Conservation (phyloP, 345 rosid genomes). For the Lagerstroemia speciosa region DNA sequence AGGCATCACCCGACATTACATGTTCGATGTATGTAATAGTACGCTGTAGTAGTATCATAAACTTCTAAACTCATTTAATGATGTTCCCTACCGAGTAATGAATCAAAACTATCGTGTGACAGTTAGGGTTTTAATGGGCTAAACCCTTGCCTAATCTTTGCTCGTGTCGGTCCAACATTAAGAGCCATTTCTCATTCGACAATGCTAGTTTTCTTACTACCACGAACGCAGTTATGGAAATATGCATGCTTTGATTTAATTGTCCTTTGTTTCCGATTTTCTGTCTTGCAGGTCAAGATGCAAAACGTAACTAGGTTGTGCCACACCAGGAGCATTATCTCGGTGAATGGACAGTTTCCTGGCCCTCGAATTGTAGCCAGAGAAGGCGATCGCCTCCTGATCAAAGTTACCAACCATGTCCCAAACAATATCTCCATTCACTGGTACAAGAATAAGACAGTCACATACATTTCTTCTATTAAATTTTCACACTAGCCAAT, state of each 20-base stretch:
- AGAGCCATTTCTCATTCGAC: neutral
- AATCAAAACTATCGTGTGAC: too few relatives aligned
- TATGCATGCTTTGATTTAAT: neutral
- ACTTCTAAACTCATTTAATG: too few relatives aligned
- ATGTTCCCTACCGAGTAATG: too few relatives aligned
- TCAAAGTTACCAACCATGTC: conserved; percentile 45
- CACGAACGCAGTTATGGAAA: neutral
- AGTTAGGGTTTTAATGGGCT: too few relatives aligned
- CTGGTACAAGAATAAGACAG: conserved; percentile 25
- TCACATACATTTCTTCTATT: neutral
- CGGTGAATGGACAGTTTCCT: conserved; percentile 50
- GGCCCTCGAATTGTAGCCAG: conserved; percentile 49
- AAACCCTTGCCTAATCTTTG: too few relatives aligned
- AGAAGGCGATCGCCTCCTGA: conserved; percentile 46
- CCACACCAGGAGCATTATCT: conserved; percentile 44
- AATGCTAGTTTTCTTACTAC: neutral
- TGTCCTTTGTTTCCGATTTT: neutral
- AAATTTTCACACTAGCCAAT: neutral
- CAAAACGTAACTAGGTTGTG: conserved; percentile 43
- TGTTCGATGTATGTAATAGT: conserved; percentile 42
- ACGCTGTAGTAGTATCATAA: neutral
- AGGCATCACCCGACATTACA: conserved; percentile 66
- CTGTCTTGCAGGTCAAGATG: conserved; percentile 24
- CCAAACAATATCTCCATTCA: conserved; percentile 45
- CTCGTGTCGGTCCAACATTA: neutral